phyloP scores from a whole-genome alignment of 2,329 filamentous ascomycete genomes.

The Colletotrichum kahawae region DNA sequence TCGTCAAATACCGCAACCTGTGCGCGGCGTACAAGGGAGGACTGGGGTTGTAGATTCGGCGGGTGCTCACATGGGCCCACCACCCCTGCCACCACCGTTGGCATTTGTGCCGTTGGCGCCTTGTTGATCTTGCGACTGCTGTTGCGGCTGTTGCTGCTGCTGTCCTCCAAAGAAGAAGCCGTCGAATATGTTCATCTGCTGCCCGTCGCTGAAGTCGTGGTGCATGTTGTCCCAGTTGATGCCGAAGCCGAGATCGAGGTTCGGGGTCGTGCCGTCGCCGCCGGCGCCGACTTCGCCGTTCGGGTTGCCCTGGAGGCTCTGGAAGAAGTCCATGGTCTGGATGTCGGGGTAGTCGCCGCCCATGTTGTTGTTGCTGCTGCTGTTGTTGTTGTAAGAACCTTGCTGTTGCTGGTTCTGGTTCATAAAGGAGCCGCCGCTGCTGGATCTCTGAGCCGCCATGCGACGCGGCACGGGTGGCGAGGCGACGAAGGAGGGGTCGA shows the following conservation, averaged over 20 bases:
- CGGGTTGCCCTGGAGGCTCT: constrained; percentile 43
- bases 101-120: neutral
- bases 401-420: constrained; percentile 36
- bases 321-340: constrained; percentile 60
- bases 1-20: neutral
- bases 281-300: constrained; percentile 24
- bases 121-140: constrained; percentile 22
- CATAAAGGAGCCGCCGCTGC: constrained; percentile 34
- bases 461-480: constrained; percentile 47
- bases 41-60: neutral
- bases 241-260: constrained; percentile 70
- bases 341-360: constrained; percentile 49
- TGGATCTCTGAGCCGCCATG: constrained; percentile 37
- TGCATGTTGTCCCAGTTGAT: constrained; percentile 68
- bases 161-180: constrained; percentile 74
- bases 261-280: constrained; percentile 44
- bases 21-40: neutral
- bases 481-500: constrained; percentile 50
- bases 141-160: constrained; percentile 27
- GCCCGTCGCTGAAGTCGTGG: constrained; percentile 65
- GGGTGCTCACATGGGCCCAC: neutral
- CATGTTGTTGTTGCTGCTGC: constrained; percentile 14
- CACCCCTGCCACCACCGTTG: neutral
- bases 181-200: constrained; percentile 72
- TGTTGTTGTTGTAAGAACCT: neutral